These are phyloP conservation scores for Gyromitra esculenta DNA, from an alignment of 2,329 filamentous ascomycete genomes.

Conservation along the genomic window DNA sequence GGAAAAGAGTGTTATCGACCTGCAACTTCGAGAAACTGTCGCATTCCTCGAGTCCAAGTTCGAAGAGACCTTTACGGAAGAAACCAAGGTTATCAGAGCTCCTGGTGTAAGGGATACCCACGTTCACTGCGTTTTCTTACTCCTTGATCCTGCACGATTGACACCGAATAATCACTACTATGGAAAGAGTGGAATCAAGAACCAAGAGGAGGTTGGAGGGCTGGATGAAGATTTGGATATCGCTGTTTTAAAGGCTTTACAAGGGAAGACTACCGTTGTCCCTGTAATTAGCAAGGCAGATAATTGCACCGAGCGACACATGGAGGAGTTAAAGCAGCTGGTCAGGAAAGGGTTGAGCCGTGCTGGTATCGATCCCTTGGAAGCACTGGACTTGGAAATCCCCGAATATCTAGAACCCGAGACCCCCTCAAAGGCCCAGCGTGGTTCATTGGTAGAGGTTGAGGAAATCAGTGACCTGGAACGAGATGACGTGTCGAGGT, in stretches of 20 bases:
- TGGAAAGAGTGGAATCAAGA: conserved; percentile 62
- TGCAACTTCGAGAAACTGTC: conserved; percentile 90
- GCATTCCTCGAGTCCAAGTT: conserved; percentile 97
- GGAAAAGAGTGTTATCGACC: conserved; percentile 92
- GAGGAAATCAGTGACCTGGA: conserved; percentile 57
- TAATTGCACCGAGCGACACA: conserved; percentile 93
- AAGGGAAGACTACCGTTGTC: conserved; percentile 94
- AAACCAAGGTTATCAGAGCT: conserved; percentile 95
- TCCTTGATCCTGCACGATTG: conserved; percentile 86
- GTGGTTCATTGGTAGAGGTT: conserved; percentile 58
- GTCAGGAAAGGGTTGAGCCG: conserved; percentile 89
- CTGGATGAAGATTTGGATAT: conserved; percentile 90
- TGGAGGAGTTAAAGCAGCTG: conserved; percentile 87
- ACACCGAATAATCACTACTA: conserved; percentile 64
- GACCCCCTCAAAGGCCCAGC: conserved; percentile 49
- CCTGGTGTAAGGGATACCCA: conserved; percentile 95
- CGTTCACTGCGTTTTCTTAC: conserved; percentile 92
- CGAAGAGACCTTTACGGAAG: conserved; percentile 95
- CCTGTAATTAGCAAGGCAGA: conserved; percentile 97
- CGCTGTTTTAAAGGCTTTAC: conserved; percentile 83
- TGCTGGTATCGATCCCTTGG: conserved; percentile 85
- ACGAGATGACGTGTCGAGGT: conserved; percentile 53
- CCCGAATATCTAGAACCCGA: conserved; percentile 70
- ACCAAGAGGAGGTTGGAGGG: conserved; percentile 67
- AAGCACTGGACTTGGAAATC: conserved; percentile 83